These are phyloP conservation scores for Megacollybia marginata DNA, from an alignment of 768 basidiomycete genomes.

Conservation along the genomic window DNA sequence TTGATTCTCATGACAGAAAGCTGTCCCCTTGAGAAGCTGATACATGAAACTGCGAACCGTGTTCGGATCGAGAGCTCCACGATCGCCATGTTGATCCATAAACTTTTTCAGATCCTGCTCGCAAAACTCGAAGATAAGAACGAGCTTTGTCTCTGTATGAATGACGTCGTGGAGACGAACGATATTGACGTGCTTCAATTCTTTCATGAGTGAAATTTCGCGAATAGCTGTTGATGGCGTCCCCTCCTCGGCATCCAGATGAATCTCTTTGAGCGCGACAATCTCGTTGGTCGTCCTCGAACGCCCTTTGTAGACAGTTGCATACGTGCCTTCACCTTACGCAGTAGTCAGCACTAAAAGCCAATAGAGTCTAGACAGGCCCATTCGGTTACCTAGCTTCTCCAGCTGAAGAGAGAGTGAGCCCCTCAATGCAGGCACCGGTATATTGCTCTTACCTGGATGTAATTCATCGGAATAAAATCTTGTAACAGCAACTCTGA, in stretches of 20 bases:
- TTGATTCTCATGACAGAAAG: conserved; percentile 97
- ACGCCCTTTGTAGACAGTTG: conserved; percentile 97
- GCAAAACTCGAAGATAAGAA: conserved; percentile 97
- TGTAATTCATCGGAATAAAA: conserved; percentile 36
- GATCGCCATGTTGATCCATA: conserved; percentile 97
- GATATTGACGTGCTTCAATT: conserved; percentile 98
- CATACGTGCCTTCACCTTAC: conserved; percentile 90
- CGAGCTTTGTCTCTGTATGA: conserved; percentile 96
- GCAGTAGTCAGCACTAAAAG: conserved; percentile 31
- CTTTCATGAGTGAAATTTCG: conserved; percentile 99
- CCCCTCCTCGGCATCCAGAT: conserved; percentile 98
- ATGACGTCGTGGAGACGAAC: conserved; percentile 98
- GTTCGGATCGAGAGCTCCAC: conserved; percentile 84
- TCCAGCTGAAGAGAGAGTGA: conserved; percentile 49
- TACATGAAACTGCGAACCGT: conserved; percentile 98
- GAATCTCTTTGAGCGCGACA: conserved; percentile 97
- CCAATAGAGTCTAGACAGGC: neutral
- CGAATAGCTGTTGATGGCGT: conserved; percentile 98
- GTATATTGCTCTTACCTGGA: conserved; percentile 30
- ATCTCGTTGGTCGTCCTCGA: conserved; percentile 98
- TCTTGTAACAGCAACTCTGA: too few species aligned
- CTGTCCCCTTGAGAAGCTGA: conserved; percentile 93
- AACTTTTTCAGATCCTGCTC: conserved; percentile 99
- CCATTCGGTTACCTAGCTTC: conserved; percentile 60
- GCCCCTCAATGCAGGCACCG: neutral